Evolutionary conservation across 192 early-diverging fungal genomes (phyloP), one percentile per base, ranked within the genome.

Genomic region (Diversispora eburnea): DNA sequence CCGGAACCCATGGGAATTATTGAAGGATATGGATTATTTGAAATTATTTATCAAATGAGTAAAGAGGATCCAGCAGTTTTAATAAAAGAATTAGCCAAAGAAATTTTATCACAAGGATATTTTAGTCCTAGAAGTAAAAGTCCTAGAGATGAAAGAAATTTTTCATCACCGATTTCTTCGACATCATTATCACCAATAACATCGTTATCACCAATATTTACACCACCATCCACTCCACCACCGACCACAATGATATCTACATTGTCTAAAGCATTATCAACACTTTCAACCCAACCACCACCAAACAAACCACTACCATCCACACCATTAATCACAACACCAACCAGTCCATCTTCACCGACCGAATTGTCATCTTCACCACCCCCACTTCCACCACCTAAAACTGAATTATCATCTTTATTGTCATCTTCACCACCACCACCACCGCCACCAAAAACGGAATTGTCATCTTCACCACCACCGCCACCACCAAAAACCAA

Each of bases 41-140:
- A 76, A 10, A 62, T 81, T 17, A 80, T 78, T 4, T 67, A 49
- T 13, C 73, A 67, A 48, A 77, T 86, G 62, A 75, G 76, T 1
- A 59, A 76, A 60, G 80, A 82, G 8, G 85, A 86, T 62, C 73
- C 80, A 6, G 82, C 84, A 1, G 79, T 85, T 41, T 56, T 87
- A 65, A 83, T 87, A 15, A 73, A 76, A 70, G 86, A 82, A 62
- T 48, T 84, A 52, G 84, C 86, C 19, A 82, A 74, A 25, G 82
- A 83, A 55, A 77, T 83, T 52, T 42, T 79, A 43, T 76, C 60
- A 49, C 57, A 72, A 46, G 70, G 45, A 0, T 72, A 58, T 46
- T 72, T 72, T 41, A 39, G 3, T 15, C 8, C 45, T 20, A 13
- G 3, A 52, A 55, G 20, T 46, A 48, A 49, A 39, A 68, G 20